Percentiles rank a stretch among this genome's conserved stretches.
phyloP scores from a whole-genome alignment of 148 eudicot species.

The Silene latifolia region DNA sequence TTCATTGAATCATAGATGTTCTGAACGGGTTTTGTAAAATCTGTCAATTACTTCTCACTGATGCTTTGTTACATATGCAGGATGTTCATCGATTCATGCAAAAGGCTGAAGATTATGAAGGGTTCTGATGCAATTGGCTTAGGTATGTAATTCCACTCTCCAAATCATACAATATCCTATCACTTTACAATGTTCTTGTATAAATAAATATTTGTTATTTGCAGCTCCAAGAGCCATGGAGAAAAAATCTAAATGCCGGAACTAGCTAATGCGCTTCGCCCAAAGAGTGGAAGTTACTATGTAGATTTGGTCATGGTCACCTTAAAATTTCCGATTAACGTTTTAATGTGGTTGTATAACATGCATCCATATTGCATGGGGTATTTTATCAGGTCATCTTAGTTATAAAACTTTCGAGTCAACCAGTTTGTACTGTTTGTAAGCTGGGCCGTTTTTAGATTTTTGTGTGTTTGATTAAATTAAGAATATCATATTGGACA shows the following conservation, averaged over 20 bases:
- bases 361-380: slow-evolving; percentile 19
- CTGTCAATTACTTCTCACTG: background rate
- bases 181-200: background rate
- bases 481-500: slow-evolving; percentile 18
- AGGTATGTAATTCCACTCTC: slow-evolving; percentile 26
- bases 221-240: slow-evolving; percentile 87
- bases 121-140: slow-evolving; percentile 81
- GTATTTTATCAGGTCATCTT: slow-evolving; percentile 16
- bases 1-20: too few relatives aligned
- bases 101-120: slow-evolving; percentile 77
- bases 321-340: slow-evolving; percentile 2
- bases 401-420: slow-evolving; percentile 10
- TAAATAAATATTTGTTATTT: background rate
- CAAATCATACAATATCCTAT: background rate
- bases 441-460: slow-evolving; percentile 12
- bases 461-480: slow-evolving; percentile 24
- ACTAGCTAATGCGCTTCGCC: slow-evolving; percentile 30
- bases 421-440: slow-evolving; percentile 15
- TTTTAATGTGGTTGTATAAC: slow-evolving; percentile 21
- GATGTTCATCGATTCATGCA: slow-evolving; percentile 73
- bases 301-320: slow-evolving; percentile 14
- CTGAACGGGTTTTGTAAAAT: background rate
- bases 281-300: background rate
- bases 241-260: slow-evolving; percentile 59
- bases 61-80: slow-evolving; percentile 26